Evolutionary conservation across 257 asterid genomes (phyloP), one percentile per base, ranked within the genome.

Genomic region (Anisodus tanguticus): DNA sequence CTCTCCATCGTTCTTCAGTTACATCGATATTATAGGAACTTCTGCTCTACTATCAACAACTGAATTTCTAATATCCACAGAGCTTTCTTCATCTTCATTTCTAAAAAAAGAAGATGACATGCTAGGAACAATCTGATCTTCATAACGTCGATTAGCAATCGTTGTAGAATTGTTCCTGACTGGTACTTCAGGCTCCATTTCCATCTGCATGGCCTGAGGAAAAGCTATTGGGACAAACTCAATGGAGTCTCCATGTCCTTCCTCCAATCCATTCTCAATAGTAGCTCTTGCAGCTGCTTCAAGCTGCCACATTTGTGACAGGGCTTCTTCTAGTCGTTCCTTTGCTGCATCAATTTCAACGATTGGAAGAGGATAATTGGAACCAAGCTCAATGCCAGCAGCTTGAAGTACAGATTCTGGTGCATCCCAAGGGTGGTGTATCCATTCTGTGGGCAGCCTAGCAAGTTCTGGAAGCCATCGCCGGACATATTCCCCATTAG

Each of bases 401-500:
- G 99, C 99, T 88, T 94, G 97, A 84, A 94, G 98, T 9, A 93
- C 94, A 4, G 94, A 86, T 83, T 91, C 97, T 5, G 98, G 98
- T 22, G 98, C 95, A 78, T 94, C 87, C 97, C 97, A 96, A 0
- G 98, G 98, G 82, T 94, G 99, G 82, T 96, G 99, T 74, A 96
- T 96, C 98, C 98, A 96, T 81, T 94, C 97, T 1, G 98, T 96
- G 12, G 99, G 99, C 51, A 94, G 83, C 26, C 98, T 86, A 76
- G 97, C 87, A 8, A 96, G 98, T 74, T 96, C 99, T 2, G 99
- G 99, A 80, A 94, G 98, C 99, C 99, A 96, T 45, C 99, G 85
- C 19, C 99, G 90, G n/a, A 96, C 99, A 41, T 96, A 96, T 84
- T 96, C 99, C 57, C 99, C 99, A 8, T 94, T 83, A 2, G 99